Conservation (phyloP, 2,329 filamentous ascomycete species). For the Atkinsonella hypoxylon region DNA sequence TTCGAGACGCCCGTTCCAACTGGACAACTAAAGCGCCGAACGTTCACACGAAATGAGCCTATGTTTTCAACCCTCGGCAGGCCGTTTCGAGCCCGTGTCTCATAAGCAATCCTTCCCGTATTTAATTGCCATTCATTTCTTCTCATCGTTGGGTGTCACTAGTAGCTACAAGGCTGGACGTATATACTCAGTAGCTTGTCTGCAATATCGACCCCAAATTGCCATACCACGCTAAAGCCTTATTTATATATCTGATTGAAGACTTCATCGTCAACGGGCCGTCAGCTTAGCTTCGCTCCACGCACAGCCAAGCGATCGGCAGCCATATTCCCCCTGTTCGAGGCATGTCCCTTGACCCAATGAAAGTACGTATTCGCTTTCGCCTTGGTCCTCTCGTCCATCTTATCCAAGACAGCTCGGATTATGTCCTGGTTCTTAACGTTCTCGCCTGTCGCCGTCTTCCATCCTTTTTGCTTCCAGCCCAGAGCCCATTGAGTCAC, state of each 20-base stretch:
- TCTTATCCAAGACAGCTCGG: constrained; percentile 55
- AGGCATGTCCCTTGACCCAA: constrained; percentile 83
- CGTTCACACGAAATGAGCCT: no score
- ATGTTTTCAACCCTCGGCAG: no score
- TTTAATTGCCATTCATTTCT: no score
- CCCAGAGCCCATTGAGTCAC: constrained; percentile 69
- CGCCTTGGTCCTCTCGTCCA: constrained; percentile 53
- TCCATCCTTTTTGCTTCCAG: constrained; percentile 71
- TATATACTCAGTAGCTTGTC: neutral
- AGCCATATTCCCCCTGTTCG: constrained; percentile 61
- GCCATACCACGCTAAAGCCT: no score
- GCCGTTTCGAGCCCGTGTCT: no score
- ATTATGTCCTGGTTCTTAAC: constrained; percentile 87
- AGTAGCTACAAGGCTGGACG: no score
- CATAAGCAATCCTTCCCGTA: no score
- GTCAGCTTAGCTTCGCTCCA: constrained; percentile 20
- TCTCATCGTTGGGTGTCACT: no score
- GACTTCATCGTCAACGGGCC: neutral
- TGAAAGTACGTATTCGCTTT: constrained; percentile 57
- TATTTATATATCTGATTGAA: no score
- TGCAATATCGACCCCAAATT: neutral
- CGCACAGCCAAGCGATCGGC: constrained; percentile 67
- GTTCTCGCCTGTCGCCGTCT: constrained; percentile 52
- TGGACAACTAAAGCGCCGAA: no score
- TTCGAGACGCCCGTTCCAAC: no score